Percentiles rank a stretch among this genome's conserved stretches.
Evolutionary conservation across 495 filamentous ascomycete genomes (phyloP).

Genomic region (Aspergillus leporis): DNA sequence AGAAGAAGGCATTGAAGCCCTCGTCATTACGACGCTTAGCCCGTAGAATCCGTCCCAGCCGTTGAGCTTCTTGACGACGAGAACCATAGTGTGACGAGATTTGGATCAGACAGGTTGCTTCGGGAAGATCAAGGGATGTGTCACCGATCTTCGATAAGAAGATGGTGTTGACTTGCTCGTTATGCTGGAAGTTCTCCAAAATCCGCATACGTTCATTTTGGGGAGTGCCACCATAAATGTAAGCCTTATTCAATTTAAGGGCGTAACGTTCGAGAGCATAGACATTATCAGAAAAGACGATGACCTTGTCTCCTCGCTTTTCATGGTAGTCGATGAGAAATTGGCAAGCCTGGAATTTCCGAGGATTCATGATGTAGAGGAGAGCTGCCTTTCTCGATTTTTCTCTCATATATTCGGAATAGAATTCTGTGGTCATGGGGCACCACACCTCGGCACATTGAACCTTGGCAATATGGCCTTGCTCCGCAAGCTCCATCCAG

Average conservation of each 20-base stretch:
- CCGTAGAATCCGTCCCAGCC: constrained; percentile 90
- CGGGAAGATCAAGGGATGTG: constrained; percentile 93
- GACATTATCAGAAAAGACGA: constrained; percentile 98
- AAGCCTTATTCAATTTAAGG: constrained; percentile 79
- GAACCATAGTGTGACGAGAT: constrained; percentile 99
- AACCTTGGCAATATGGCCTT: constrained; percentile 95
- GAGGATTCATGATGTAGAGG: constrained; percentile 95
- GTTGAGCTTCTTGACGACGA: constrained; percentile 93
- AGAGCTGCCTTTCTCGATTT: constrained; percentile 68
- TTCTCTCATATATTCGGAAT: constrained; percentile 84
- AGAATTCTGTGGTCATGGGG: constrained; percentile 98
- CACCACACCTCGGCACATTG: constrained; percentile 99
- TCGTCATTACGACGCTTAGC: constrained; percentile 97
- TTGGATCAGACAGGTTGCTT: constrained; percentile 96
- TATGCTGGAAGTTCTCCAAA: constrained; percentile 95
- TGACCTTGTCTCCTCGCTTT: constrained; percentile 93
- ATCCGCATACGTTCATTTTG: constrained; percentile 87
- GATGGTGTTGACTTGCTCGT: constrained; percentile 88
- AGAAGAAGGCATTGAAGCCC: constrained; percentile 99
- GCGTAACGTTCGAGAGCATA: constrained; percentile 90
- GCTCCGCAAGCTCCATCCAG: constrained; percentile 97
- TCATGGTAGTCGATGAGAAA: constrained; percentile 99
- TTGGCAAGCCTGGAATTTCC: constrained; percentile 95
- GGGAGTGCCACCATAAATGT: constrained; percentile 88
- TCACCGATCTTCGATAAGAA: constrained; percentile 99